phyloP scores from a whole-genome alignment of 2,329 filamentous ascomycete species.

The Lasiodiplodia theobromae region DNA sequence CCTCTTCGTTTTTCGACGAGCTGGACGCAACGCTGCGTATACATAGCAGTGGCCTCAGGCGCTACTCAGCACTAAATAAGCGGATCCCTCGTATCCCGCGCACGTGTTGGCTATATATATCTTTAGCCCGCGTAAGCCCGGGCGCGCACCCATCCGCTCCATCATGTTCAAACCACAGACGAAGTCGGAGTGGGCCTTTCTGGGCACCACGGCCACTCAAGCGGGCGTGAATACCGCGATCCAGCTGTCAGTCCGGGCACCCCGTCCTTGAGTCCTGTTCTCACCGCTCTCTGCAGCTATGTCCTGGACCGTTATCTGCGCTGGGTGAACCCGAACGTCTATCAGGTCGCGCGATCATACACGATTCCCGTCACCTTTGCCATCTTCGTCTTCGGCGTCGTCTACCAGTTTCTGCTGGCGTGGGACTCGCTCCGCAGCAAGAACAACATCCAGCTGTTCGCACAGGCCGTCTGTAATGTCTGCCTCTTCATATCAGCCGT shows the following conservation, averaged over 20 bases:
- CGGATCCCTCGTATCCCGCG: conserved; percentile 15
- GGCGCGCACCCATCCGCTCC: background rate
- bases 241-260: conserved; percentile 32
- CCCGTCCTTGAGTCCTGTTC: background rate
- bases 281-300: background rate
- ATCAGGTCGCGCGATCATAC: conserved; percentile 6
- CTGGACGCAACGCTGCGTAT: background rate
- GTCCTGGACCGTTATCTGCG: conserved; percentile 11
- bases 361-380: conserved; percentile 13
- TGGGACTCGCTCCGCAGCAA: conserved; percentile 38
- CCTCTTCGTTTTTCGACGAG: background rate
- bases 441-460: conserved; percentile 38
- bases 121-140: conserved; percentile 6
- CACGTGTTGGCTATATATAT: conserved; percentile 23
- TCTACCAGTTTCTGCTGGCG: conserved; percentile 37
- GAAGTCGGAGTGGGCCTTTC: conserved; percentile 30
- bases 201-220: conserved; percentile 33
- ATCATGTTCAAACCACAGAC: conserved; percentile 20
- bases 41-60: background rate
- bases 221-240: conserved; percentile 31
- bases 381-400: conserved; percentile 33
- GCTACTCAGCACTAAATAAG: conserved; percentile 15
- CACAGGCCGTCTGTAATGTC: conserved; percentile 35
- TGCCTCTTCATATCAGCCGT: conserved; percentile 34
- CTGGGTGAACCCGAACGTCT: conserved; percentile 17